Base-by-base conservation (phyloP, 257 asterid genomes). In the Phtheirospermum japonicum region DNA sequence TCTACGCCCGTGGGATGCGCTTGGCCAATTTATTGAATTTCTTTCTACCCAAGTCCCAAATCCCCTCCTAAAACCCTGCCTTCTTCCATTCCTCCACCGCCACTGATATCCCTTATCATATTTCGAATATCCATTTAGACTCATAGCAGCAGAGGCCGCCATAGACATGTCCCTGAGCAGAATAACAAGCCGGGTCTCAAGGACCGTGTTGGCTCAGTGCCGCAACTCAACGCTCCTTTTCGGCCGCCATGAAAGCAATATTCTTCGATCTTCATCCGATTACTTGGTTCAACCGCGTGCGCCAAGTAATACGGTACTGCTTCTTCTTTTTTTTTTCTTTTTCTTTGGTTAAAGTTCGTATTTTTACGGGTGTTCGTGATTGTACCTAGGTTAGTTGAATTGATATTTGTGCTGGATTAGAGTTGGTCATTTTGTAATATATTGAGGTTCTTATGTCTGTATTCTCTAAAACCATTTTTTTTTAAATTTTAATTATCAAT, bases 151-250 rank as follows among this genome's bases (percentile, higher is more conserved):
- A 5, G 0, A 33, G 7, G 39, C 39, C 7, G 39, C 39, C 55
- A 43, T 45, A 32, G 10, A 42, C 67, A 87, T 87, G 97, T 79
- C 93, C 28, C 64, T 73, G 13, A 68, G 84, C 60, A 87, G 84
- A 78, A 42, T 84, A 17, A 36, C 87, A 2, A 63, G 64, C 48
- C 85, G 94, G 50, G 70, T 87, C 13, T 74, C 94, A 1, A 80
- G 80, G 61, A 16, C 70, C 50, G 39, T 71, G 28, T 17, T 77
- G 67, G n/a, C 73, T 60, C 86, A 74, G 71, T 75, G 66, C 64
- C 82, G 90, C 70, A 65, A 63, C 65, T 78, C 95, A 65, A 51
- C 63, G 69, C 59, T 70, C 45, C 77, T 71, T 30, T 64, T 39
- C 23, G 66, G 73, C 57, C 85, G 79, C 64, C 76, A 48, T 64